phyloP scores from a whole-genome alignment of 2,329 filamentous ascomycete species.

The Fusarium sp. region DNA sequence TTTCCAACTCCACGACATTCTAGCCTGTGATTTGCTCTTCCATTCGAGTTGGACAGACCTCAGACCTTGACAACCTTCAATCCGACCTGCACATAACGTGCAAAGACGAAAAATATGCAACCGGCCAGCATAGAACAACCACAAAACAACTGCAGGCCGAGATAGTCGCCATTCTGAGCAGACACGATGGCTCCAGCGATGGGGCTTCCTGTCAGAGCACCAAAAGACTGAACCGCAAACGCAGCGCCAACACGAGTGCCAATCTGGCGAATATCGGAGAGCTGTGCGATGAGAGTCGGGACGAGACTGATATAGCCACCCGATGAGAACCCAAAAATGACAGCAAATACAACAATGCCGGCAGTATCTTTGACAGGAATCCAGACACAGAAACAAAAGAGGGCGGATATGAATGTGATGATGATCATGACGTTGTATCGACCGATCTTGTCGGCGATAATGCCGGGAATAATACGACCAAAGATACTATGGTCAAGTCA shows the following conservation, averaged over 20 bases:
- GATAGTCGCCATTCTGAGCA: conserved; percentile 61
- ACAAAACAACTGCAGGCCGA: conserved; percentile 71
- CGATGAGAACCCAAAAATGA: conserved; percentile 75
- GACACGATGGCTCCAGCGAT: conserved; percentile 71
- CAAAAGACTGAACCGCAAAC: conserved; percentile 70
- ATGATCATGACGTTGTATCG: conserved; percentile 61
- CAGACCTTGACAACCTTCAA: conserved; percentile 48
- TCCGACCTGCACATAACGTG: conserved; percentile 49
- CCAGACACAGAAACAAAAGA: conserved; percentile 60
- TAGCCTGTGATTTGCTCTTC: neutral
- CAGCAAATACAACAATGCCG: conserved; percentile 69
- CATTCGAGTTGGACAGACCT: neutral
- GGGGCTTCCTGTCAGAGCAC: conserved; percentile 72
- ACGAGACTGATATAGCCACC: conserved; percentile 72
- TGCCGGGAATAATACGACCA: conserved; percentile 61
- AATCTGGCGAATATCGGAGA: conserved; percentile 74
- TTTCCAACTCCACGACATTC: neutral
- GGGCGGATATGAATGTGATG: conserved; percentile 59
- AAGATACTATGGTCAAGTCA: conserved; percentile 51
- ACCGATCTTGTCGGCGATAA: conserved; percentile 56
- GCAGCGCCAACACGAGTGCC: conserved; percentile 73
- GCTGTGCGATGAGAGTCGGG: conserved; percentile 73
- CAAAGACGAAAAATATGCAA: conserved; percentile 42
- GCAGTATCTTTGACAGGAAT: conserved; percentile 60
- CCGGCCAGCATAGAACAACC: conserved; percentile 59